Evolutionary conservation across 169 alveolate genomes (phyloP).

Genomic region (Haemoproteus tartakovskyi): DNA sequence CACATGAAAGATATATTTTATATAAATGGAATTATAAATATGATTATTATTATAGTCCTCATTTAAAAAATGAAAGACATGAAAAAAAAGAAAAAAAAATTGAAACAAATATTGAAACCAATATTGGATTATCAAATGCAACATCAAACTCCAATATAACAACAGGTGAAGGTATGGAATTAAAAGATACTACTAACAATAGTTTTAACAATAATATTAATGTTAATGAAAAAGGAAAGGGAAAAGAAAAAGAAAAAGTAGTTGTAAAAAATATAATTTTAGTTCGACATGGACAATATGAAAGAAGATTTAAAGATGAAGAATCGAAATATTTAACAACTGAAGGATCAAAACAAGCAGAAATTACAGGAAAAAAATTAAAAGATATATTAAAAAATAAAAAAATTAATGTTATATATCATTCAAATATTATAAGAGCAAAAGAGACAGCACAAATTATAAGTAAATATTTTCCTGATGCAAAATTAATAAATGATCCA

Average conservation of each 20-base stretch:
- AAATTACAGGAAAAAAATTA: conserved; percentile 66
- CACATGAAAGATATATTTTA: conserved; percentile 32
- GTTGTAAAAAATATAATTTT: conserved; percentile 66
- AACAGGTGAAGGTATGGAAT: no score
- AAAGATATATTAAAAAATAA: conserved; percentile 32
- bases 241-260: conserved; percentile 19
- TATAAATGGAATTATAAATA: conserved; percentile 59
- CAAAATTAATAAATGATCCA: conserved; percentile 66
- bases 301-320: conserved; percentile 36
- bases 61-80: conserved; percentile 9
- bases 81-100: conserved; percentile 31
- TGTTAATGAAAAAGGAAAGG: no score
- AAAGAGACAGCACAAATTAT: conserved; percentile 73
- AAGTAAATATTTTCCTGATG: conserved; percentile 72
- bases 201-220: no score
- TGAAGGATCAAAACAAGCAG: conserved; percentile 71
- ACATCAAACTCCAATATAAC: no score
- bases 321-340: conserved; percentile 63
- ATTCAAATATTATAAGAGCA: conserved; percentile 70
- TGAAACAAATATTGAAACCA: no score
- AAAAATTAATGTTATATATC: conserved; percentile 70
- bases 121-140: no score
- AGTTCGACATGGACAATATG: conserved; percentile 73
- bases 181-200: no score
- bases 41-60: conserved; percentile 45